These are phyloP conservation scores for Dipodascus albidus DNA, from an alignment of 805 yeast species.

Conservation along the genomic window DNA sequence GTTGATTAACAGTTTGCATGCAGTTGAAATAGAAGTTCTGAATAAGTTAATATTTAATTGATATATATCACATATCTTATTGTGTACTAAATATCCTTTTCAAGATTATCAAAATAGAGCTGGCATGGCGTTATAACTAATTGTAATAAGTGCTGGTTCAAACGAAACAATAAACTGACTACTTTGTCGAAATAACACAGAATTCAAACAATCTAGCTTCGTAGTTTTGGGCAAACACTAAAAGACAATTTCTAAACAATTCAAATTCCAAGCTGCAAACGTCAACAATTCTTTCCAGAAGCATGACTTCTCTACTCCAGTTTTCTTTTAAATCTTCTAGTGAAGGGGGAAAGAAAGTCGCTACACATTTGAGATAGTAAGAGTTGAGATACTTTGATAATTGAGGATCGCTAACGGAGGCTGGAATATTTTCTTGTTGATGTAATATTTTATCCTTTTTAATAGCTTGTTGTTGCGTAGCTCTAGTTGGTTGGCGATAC, in stretches of 20 bases:
- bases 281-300: background rate
- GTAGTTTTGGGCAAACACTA: background rate
- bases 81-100: background rate
- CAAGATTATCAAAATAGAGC: no score
- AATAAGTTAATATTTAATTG: no score
- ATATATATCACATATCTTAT: background rate
- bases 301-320: background rate
- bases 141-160: no score
- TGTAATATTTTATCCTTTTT: background rate
- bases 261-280: background rate
- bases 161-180: no score
- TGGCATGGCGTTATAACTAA: no score
- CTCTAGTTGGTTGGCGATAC: background rate
- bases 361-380: background rate
- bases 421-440: background rate
- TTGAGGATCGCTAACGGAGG: background rate
- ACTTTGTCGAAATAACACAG: background rate
- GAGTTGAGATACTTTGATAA: background rate
- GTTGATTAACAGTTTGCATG: no score
- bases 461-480: background rate
- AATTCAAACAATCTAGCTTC: background rate
- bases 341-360: background rate
- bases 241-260: background rate
- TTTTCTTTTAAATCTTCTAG: background rate
- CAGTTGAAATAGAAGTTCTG: no score